Conservation (phyloP, 1,284 basidiomycete genomes). For the Earliella scabrosa region DNA sequence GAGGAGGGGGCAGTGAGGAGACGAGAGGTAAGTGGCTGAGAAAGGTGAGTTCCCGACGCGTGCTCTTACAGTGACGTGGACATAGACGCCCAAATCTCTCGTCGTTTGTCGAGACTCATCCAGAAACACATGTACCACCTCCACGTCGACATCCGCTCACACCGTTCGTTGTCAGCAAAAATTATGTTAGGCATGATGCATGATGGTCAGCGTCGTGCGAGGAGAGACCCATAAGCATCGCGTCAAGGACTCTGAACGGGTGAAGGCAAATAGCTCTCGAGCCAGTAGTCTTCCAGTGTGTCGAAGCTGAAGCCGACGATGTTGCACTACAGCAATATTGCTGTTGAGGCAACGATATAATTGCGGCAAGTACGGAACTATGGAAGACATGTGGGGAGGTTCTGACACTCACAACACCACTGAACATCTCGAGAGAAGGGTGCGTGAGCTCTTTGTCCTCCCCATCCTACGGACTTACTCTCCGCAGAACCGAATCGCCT, state of each 20-base stretch:
- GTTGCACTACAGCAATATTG: no score
- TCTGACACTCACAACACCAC: constrained; percentile 77
- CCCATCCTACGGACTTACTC: constrained; percentile 48
- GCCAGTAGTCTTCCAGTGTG: no score
- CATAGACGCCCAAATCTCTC: constrained; percentile 20
- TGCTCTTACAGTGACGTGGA: constrained; percentile 28
- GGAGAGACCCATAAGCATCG: no score
- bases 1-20: constrained; percentile 27
- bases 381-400: constrained; percentile 58
- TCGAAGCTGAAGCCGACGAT: no score
- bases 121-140: constrained; percentile 1
- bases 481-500: constrained; percentile 79
- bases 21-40: constrained; percentile 24
- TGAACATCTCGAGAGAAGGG: constrained; percentile 30
- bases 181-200: no score
- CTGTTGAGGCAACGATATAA: no score
- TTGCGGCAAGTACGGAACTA: neutral
- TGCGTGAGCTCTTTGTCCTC: constrained; percentile 65
- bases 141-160: no score
- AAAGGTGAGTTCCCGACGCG: constrained; percentile 15
- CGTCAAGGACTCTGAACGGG: no score
- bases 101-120: constrained; percentile 10
- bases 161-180: no score
- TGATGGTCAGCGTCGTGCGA: no score
- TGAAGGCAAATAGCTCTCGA: no score